phyloP scores from a whole-genome alignment of 768 basidiomycete genomes.

The Trametes cubensis region DNA sequence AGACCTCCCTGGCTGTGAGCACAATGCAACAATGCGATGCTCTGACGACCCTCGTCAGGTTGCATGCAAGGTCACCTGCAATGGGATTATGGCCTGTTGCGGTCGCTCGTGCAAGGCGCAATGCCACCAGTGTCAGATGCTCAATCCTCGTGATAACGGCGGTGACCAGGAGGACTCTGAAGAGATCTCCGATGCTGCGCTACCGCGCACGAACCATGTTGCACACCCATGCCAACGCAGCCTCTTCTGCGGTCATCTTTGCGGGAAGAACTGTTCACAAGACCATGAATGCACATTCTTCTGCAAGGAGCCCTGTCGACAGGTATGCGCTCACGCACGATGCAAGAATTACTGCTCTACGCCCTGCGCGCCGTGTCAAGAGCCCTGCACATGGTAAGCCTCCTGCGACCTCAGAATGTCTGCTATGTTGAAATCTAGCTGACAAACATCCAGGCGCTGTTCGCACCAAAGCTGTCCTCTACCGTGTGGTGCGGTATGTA shows the following conservation, averaged over 20 bases:
- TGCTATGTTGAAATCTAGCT: not conserved
- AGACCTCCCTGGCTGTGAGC: constrained; percentile 55
- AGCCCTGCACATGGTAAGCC: constrained; percentile 56
- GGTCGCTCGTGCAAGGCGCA: constrained; percentile 48
- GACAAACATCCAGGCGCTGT: constrained; percentile 47
- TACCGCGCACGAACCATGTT: constrained; percentile 29
- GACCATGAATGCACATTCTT: constrained; percentile 50
- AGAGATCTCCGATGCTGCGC: not conserved
- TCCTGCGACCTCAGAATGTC: no score
- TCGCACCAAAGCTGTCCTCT: constrained; percentile 58
- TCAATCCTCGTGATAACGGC: constrained; percentile 17
- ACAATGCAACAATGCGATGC: constrained; percentile 50
- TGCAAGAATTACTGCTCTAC: constrained; percentile 52
- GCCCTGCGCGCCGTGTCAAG: constrained; percentile 64
- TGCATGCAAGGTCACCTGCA: constrained; percentile 48
- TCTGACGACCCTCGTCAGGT: constrained; percentile 43
- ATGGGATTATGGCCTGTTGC: constrained; percentile 53
- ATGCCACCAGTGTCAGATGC: constrained; percentile 53
- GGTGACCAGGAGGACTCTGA: not conserved
- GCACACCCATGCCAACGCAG: constrained; percentile 52
- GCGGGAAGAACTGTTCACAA: constrained; percentile 50
- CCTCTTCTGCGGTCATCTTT: constrained; percentile 61
- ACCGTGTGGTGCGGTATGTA: constrained; percentile 67
- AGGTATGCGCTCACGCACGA: constrained; percentile 54
- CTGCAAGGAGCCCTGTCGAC: constrained; percentile 54